Evolutionary conservation across 805 yeast genomes (phyloP).

Genomic region (Teunomyces tritomae): DNA sequence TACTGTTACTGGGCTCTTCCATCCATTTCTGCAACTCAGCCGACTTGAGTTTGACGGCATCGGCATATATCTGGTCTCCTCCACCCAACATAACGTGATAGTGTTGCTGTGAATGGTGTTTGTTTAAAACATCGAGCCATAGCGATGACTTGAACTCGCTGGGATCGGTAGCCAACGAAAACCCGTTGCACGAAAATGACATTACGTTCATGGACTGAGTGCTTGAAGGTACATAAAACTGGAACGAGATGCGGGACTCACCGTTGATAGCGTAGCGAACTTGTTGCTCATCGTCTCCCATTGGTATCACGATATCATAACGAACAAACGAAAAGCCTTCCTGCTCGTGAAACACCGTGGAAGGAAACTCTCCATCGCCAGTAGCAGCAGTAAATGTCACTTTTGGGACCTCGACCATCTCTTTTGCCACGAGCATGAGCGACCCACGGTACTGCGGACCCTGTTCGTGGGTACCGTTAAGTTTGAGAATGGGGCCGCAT

Average conservation of each 20-base stretch:
- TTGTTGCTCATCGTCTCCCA: conserved; percentile 54
- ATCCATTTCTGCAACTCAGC: conserved; percentile 62
- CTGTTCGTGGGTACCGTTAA: conserved; percentile 59
- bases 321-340: conserved; percentile 62
- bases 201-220: conserved; percentile 74
- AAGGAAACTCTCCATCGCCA: conserved; percentile 45
- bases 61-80: conserved; percentile 94
- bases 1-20: conserved; percentile 46
- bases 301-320: conserved; percentile 51
- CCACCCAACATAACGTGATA: conserved; percentile 97
- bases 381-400: conserved; percentile 2
- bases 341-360: conserved; percentile 41
- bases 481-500: conserved; percentile 79
- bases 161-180: conserved; percentile 72
- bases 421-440: conserved; percentile 60
- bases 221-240: conserved; percentile 67
- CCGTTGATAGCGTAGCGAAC: conserved; percentile 62
- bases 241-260: conserved; percentile 34
- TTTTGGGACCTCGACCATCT: conserved; percentile 23
- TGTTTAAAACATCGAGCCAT: conserved; percentile 80
- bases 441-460: conserved; percentile 62
- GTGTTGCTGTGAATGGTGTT: conserved; percentile 46
- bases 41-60: conserved; percentile 64
- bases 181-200: conserved; percentile 89
- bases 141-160: conserved; percentile 65